Evolutionary conservation across 805 yeast genomes (phyloP).

Genomic region (Metschnikowia hibisci): DNA sequence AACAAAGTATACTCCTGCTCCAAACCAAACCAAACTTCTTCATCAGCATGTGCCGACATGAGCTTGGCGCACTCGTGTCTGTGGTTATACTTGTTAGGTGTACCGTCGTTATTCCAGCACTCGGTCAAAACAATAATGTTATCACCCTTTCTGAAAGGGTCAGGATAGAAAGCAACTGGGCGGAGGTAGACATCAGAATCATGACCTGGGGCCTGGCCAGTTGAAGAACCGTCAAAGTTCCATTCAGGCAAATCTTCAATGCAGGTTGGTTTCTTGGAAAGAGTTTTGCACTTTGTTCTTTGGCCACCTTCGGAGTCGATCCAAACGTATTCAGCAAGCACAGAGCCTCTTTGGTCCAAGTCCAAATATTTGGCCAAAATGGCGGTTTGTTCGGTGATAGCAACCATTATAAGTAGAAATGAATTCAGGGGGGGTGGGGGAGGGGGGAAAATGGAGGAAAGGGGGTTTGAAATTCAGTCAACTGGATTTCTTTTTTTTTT

Average conservation of each 20-base stretch:
- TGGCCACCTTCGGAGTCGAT: slow-evolving; percentile 87
- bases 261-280: slow-evolving; percentile 60
- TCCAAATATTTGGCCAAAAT: slow-evolving; percentile 79
- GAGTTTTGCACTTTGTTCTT: slow-evolving; percentile 93
- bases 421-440: not conserved
- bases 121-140: slow-evolving; percentile 92
- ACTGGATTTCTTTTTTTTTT: not conserved
- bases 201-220: slow-evolving; percentile 97
- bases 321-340: slow-evolving; percentile 98
- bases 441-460: no score
- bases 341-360: slow-evolving; percentile 78
- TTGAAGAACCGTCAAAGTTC: slow-evolving; percentile 99
- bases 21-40: slow-evolving; percentile 93
- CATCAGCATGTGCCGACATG: slow-evolving; percentile 84
- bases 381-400: slow-evolving; percentile 63
- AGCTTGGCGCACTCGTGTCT: slow-evolving; percentile 95
- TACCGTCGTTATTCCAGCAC: slow-evolving; percentile 98
- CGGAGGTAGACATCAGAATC: slow-evolving; percentile 93
- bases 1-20: slow-evolving; percentile 98
- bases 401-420: slow-evolving; percentile 24
- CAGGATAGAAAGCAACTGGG: slow-evolving; percentile 93
- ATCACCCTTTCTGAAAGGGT: slow-evolving; percentile 97
- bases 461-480: not conserved
- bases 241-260: slow-evolving; percentile 94
- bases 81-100: slow-evolving; percentile 98